A percentile compares a stretch with the other conserved stretches of the same genome.
Conservation (phyloP, 805 yeast species). For the Alloascoidea africana region DNA sequence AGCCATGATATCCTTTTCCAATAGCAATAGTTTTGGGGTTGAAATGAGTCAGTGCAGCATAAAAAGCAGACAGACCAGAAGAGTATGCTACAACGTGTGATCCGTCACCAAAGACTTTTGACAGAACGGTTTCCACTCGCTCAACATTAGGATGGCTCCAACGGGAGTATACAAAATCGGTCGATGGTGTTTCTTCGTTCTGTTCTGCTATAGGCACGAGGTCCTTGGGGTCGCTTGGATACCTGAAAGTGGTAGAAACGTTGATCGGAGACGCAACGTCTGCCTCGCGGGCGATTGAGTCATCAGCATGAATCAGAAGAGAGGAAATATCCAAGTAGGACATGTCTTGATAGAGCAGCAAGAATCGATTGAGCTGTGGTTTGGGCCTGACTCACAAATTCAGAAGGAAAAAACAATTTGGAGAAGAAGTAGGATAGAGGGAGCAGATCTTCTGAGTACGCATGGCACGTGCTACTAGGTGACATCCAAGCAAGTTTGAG, state of each 20-base stretch:
- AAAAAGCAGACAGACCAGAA: slow-evolving; percentile 73
- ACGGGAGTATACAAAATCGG: slow-evolving; percentile 48
- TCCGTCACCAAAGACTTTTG: slow-evolving; percentile 37
- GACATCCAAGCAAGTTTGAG: too few relatives aligned
- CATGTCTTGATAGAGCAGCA: not conserved
- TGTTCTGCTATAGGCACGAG: slow-evolving; percentile 29
- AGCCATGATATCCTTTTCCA: slow-evolving; percentile 79
- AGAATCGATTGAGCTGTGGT: too few relatives aligned
- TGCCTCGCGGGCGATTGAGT: slow-evolving; percentile 17
- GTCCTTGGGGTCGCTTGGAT: slow-evolving; percentile 41
- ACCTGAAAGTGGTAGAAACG: slow-evolving; percentile 65
- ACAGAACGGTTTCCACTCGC: slow-evolving; percentile 52
- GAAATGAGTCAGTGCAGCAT: slow-evolving; percentile 51
- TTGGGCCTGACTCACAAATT: too few relatives aligned
- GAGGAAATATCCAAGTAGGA: not conserved
- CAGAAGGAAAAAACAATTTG: too few relatives aligned
- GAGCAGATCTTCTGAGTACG: too few relatives aligned
- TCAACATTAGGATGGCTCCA: slow-evolving; percentile 57
- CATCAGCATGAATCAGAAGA: slow-evolving; percentile 55
- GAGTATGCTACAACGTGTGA: slow-evolving; percentile 49
- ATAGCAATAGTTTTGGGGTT: slow-evolving; percentile 65
- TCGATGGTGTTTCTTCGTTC: slow-evolving; percentile 12
- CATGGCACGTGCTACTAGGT: too few relatives aligned
- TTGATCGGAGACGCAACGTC: slow-evolving; percentile 62
- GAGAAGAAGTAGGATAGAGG: too few relatives aligned